phyloP scores from a whole-genome alignment of 1,139 yeast species.

The Scheffersomyces illinoinensis region DNA sequence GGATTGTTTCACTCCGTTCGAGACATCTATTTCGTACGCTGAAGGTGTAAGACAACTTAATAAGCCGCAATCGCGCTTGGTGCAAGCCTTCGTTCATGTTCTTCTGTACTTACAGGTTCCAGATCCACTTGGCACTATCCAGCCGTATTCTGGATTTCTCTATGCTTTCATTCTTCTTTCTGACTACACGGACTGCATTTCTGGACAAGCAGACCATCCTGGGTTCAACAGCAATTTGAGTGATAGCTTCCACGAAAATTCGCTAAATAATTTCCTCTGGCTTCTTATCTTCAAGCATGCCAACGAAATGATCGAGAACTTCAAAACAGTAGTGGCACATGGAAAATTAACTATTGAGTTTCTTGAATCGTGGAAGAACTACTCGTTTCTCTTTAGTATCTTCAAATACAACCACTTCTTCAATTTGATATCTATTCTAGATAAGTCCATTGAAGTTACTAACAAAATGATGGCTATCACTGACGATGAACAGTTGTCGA shows the following conservation, averaged over 20 bases:
- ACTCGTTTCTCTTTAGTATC: constrained; percentile 9
- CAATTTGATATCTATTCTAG: constrained; percentile 7
- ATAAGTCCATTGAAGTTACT: constrained; percentile 8
- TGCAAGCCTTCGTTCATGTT: constrained; percentile 9
- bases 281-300: constrained; percentile 21
- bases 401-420: constrained; percentile 11
- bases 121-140: constrained; percentile 9
- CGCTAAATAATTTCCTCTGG: constrained; percentile 20
- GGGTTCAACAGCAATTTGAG: constrained; percentile 27
- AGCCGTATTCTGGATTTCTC: constrained; percentile 12
- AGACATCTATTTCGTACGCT: constrained; percentile 8
- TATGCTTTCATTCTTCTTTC: constrained; percentile 26
- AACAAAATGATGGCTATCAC: constrained; percentile 4
- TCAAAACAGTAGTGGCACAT: neutral
- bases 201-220: constrained; percentile 23
- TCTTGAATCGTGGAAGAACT: constrained; percentile 7
- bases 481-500: constrained; percentile 1
- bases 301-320: constrained; percentile 13
- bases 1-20: constrained; percentile 3
- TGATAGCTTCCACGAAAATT: constrained; percentile 4
- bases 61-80: constrained; percentile 5
- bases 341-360: constrained; percentile 1
- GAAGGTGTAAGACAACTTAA: constrained; percentile 9
- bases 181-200: constrained; percentile 16
- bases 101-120: constrained; percentile 13